Percentiles rank a stretch among this genome's conserved stretches.
Evolutionary conservation across 2,329 filamentous ascomycete genomes (phyloP).

Genomic region (Aspergillus novoparasiticus): DNA sequence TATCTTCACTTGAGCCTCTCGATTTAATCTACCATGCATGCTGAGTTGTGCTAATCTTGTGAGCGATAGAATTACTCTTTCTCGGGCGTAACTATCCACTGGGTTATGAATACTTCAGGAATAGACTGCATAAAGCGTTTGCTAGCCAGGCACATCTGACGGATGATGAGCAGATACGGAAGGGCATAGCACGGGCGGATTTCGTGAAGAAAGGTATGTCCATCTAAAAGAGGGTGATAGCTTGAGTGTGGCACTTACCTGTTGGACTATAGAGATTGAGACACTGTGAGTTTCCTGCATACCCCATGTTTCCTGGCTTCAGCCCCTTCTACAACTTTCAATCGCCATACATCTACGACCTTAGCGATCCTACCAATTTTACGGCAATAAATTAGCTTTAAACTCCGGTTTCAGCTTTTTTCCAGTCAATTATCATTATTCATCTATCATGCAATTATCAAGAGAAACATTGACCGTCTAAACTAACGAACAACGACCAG

Average conservation of each 20-base stretch:
- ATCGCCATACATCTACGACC: neutral
- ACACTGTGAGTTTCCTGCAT: conserved; percentile 67
- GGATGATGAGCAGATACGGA: conserved; percentile 73
- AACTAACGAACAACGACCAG: conserved; percentile 51
- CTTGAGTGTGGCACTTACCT: neutral
- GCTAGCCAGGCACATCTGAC: conserved; percentile 69
- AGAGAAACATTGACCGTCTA: conserved; percentile 13
- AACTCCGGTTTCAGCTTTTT: neutral
- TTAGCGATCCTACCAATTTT: neutral
- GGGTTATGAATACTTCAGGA: conserved; percentile 80
- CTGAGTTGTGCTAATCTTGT: neutral
- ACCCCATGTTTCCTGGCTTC: neutral
- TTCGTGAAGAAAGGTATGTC: conserved; percentile 84
- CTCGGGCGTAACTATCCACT: conserved; percentile 85
- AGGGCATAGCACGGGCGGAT: conserved; percentile 75
- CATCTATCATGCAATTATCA: conserved; percentile 11
- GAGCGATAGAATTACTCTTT: conserved; percentile 71
- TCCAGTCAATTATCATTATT: conserved; percentile 21
- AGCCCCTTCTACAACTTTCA: neutral
- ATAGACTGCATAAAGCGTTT: conserved; percentile 83
- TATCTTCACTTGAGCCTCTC: neutral
- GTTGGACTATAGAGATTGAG: conserved; percentile 73
- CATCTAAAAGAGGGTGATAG: neutral
- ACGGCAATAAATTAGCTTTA: neutral
- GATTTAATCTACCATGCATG: neutral